These are phyloP conservation scores for Glycine latifolia DNA, from an alignment of 306 rosid genomes.

Conservation along the genomic window DNA sequence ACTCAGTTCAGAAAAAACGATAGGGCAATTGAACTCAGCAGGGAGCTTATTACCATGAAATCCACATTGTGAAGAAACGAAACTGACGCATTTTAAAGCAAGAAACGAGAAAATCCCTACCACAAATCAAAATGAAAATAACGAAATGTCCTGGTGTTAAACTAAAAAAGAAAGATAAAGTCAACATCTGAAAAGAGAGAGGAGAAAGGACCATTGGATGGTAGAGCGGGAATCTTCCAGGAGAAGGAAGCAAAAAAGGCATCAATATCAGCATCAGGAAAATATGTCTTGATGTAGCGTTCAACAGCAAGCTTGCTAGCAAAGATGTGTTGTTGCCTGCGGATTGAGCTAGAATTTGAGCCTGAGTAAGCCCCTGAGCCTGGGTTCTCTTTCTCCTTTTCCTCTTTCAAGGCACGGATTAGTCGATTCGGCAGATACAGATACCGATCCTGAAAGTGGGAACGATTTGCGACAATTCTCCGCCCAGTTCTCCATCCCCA, in stretches of 20 bases:
- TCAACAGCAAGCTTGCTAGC: slow-evolving; percentile 82
- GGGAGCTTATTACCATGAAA: too few relatives aligned
- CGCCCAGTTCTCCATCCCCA: slow-evolving; percentile 90
- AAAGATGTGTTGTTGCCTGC: slow-evolving; percentile 49
- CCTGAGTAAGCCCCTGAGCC: background rate
- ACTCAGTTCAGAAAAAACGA: too few relatives aligned
- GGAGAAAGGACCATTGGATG: too few relatives aligned
- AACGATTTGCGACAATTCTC: slow-evolving; percentile 61
- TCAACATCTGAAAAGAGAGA: too few relatives aligned
- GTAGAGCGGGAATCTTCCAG: slow-evolving; percentile 78
- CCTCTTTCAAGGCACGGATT: background rate
- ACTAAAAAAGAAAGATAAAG: too few relatives aligned
- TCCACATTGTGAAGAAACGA: too few relatives aligned
- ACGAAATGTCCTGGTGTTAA: too few relatives aligned
- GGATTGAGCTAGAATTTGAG: slow-evolving; percentile 1
- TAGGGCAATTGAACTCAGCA: too few relatives aligned
- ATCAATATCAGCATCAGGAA: slow-evolving; percentile 55
- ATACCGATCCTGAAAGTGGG: slow-evolving; percentile 72
- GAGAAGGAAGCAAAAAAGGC: slow-evolving; percentile 74
- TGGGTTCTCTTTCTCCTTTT: background rate
- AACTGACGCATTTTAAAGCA: background rate
- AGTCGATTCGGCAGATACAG: slow-evolving; percentile 71
- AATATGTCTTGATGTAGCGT: slow-evolving; percentile 58
- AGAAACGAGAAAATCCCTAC: background rate
- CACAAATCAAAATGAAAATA: background rate